Base-by-base conservation (phyloP, 805 yeast species). In the Cyberlindnera euphorbiae region DNA sequence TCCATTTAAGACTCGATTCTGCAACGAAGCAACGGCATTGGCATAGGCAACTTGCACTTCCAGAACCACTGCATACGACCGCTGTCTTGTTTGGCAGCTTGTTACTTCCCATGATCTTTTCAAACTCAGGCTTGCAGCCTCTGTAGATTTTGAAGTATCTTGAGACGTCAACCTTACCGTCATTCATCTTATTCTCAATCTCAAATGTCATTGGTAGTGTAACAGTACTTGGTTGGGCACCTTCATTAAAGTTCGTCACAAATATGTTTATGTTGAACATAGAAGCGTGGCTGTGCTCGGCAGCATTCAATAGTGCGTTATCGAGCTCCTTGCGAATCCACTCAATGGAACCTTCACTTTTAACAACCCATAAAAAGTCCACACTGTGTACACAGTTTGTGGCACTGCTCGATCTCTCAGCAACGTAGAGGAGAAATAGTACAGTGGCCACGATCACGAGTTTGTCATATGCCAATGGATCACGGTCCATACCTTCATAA, bases 401-500 rank as follows among this genome's bases (percentile, higher is more conserved):
- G 7, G 43, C 31, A 24, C 33, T 28, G 4, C 16, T 25, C 0
- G 46, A 23, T 33, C 47, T 25, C 6, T 41, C 35, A 2, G 43
- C 38, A 41, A 50, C 40, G 41, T 57, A 38, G 10, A 45, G 27
- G 30, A 69, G 46, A 41, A 68, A 73, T 9, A 79, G 75, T 13
- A 71, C 39, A 2, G 72, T 61, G 17, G 73, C 56, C 2, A 72
- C 14, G 17, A 74, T 46, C 8, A 60, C 49, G 8, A 70, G 53
- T 29, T 66, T 62, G 29, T 69, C 70, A 48, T 75, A 75, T 1
- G 71, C 53, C 16, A 62, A 44, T 7, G 59, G 53, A 41, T 71
- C 71, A 47, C 82, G 60, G 12, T 60, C 45, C 32, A 67, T 46
- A 1, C 79, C 80, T 13, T 81, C 80, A 41, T 73, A 75, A 4